These are phyloP conservation scores for Citrullus colocynthis DNA, from an alignment of 306 rosid genomes.

Conservation along the genomic window DNA sequence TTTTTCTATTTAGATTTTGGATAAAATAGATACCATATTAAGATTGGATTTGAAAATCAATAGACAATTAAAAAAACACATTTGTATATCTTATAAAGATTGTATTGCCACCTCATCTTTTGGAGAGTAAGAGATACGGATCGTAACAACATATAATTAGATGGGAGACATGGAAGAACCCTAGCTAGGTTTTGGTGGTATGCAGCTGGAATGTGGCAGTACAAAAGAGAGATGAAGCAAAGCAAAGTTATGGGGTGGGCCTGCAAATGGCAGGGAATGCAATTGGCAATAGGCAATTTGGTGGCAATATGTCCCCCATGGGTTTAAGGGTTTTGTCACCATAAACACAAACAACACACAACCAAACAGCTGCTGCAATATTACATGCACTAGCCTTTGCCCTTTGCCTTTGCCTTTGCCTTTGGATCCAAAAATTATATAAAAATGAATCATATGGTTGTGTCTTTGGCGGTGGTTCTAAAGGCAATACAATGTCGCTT, in stretches of 20 bases:
- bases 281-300: neutral
- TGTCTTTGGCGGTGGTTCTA: slow-evolving; percentile 1
- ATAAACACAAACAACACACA: neutral
- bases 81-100: no score
- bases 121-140: no score
- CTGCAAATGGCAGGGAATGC: neutral
- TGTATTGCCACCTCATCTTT: no score
- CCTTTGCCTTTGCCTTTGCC: neutral
- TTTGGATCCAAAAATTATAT: neutral
- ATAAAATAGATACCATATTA: no score
- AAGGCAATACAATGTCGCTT: neutral
- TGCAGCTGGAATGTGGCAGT: neutral
- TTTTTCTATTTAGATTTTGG: no score
- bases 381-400: neutral
- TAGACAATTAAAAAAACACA: no score
- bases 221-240: no score
- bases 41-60: no score
- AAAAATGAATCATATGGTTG: neutral
- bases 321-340: neutral
- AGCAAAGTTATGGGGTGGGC: neutral
- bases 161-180: neutral
- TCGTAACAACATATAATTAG: no score
- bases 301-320: neutral
- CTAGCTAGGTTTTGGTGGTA: neutral
- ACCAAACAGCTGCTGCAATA: neutral